These are phyloP conservation scores for Colletotrichum lupini DNA, from an alignment of 2,329 filamentous ascomycete species.

Conservation along the genomic window DNA sequence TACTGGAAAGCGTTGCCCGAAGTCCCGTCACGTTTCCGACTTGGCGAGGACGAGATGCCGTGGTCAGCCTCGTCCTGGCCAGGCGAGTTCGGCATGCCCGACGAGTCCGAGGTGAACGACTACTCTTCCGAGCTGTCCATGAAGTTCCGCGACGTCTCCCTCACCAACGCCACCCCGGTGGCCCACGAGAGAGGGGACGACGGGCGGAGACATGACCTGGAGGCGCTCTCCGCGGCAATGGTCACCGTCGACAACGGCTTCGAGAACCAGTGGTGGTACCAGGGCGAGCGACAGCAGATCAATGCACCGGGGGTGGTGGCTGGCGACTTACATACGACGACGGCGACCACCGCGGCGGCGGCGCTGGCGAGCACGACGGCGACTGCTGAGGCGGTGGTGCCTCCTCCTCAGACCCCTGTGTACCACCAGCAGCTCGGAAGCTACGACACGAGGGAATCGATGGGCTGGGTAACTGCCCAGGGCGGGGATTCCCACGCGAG, in stretches of 20 bases:
- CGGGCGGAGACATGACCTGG: constrained; percentile 49
- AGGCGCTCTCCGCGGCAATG: constrained; percentile 62
- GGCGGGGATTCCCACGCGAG: constrained; percentile 16
- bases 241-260: constrained; percentile 69
- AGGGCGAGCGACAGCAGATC: constrained; percentile 48
- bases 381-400: constrained; percentile 1
- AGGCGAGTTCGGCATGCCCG: constrained; percentile 26
- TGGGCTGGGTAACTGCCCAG: constrained; percentile 43
- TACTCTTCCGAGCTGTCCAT: constrained; percentile 28
- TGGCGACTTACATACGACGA: constrained; percentile 40
- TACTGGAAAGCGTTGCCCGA: constrained; percentile 57
- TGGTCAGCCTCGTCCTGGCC: constrained; percentile 56
- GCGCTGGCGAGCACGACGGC: constrained; percentile 5
- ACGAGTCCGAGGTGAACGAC: constrained; percentile 22
- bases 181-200: constrained; percentile 21
- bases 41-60: constrained; percentile 60
- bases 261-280: constrained; percentile 69
- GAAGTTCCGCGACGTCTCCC: constrained; percentile 31
- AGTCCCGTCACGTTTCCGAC: constrained; percentile 49
- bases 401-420: not conserved
- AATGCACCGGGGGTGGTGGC: constrained; percentile 29
- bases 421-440: not conserved
- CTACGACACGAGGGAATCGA: constrained; percentile 32
- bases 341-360: not conserved
- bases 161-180: not conserved